A percentile compares a stretch with the other conserved stretches of the same genome.
These are phyloP conservation scores for Schizophyllum commune DNA, from an alignment of 1,284 basidiomycete genomes.

Conservation along the genomic window DNA sequence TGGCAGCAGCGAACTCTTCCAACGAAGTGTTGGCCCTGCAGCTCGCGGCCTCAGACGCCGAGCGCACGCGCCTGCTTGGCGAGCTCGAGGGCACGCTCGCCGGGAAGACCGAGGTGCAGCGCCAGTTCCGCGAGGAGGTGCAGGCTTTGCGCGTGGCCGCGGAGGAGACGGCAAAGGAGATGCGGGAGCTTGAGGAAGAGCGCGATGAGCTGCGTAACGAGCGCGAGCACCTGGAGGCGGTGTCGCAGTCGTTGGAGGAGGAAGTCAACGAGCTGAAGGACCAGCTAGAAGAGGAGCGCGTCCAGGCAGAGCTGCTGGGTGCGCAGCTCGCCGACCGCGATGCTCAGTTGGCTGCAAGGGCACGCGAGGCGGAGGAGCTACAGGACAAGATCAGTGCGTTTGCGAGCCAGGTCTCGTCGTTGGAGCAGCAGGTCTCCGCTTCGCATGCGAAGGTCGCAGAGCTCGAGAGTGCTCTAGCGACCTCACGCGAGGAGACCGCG, in stretches of 20 bases:
- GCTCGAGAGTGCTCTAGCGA: not conserved
- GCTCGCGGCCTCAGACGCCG: not conserved
- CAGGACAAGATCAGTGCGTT: not conserved
- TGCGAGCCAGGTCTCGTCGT: not conserved
- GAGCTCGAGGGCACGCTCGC: not conserved
- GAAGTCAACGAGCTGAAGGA: not conserved
- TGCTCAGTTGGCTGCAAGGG: not conserved
- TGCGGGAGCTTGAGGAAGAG: not conserved
- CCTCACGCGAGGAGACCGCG: not conserved
- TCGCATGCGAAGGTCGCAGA: not conserved
- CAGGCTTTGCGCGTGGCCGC: not conserved
- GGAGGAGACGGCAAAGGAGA: not conserved
- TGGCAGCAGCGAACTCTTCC: not conserved
- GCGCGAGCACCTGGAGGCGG: not conserved
- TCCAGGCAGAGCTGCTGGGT: not conserved
- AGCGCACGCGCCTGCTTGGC: not conserved
- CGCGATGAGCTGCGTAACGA: not conserved
- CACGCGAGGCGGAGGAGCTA: not conserved
- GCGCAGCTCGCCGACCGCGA: not conserved
- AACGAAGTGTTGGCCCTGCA: not conserved
- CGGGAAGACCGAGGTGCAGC: not conserved
- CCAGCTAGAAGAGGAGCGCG: not conserved
- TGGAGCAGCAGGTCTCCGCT: not conserved
- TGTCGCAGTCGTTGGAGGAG: not conserved
- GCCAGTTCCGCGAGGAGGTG: not conserved